These are phyloP conservation scores for Vitis hybrid DNA, from an alignment of 177 flowering plant genomes.

Conservation along the genomic window DNA sequence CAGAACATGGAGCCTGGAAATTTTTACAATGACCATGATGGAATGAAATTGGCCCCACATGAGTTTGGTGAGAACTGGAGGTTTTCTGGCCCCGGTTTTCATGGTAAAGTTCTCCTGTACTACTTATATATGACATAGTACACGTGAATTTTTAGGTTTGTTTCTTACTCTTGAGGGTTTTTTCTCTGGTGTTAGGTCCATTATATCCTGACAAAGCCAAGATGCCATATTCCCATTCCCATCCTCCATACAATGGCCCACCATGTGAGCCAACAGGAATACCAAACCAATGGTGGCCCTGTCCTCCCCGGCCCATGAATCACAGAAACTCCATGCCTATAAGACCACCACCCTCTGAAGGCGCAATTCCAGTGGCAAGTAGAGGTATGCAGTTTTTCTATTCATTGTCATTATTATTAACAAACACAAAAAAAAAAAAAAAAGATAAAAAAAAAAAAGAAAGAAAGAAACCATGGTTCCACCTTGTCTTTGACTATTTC, in stretches of 20 bases:
- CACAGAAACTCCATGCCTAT: slow-evolving; percentile 46
- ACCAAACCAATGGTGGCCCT: slow-evolving; percentile 50
- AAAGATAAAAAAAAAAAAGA: too few species aligned
- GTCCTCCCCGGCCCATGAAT: slow-evolving; percentile 52
- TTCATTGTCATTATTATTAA: background rate
- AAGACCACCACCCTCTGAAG: slow-evolving; percentile 52
- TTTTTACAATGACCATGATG: slow-evolving; percentile 47
- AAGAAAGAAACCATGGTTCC: too few species aligned
- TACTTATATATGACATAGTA: background rate
- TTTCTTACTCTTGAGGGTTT: background rate
- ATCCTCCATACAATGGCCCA: slow-evolving; percentile 43
- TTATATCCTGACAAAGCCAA: slow-evolving; percentile 38
- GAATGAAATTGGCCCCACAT: slow-evolving; percentile 42
- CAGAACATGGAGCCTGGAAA: slow-evolving; percentile 42
- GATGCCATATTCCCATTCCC: slow-evolving; percentile 25
- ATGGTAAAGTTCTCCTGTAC: slow-evolving; percentile 38
- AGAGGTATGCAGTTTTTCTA: slow-evolving; percentile 25
- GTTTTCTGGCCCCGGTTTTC: slow-evolving; percentile 36
- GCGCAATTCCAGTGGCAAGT: slow-evolving; percentile 33
- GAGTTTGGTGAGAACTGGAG: slow-evolving; percentile 61
- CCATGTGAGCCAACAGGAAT: slow-evolving; percentile 45
- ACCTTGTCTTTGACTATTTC: too few species aligned
- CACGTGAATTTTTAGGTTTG: slow-evolving; percentile 4
- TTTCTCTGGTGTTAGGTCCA: slow-evolving; percentile 31
- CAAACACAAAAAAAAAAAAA: too few species aligned